Conservation (phyloP, 768 basidiomycete genomes). For the Panaeolus cyanescens region DNA sequence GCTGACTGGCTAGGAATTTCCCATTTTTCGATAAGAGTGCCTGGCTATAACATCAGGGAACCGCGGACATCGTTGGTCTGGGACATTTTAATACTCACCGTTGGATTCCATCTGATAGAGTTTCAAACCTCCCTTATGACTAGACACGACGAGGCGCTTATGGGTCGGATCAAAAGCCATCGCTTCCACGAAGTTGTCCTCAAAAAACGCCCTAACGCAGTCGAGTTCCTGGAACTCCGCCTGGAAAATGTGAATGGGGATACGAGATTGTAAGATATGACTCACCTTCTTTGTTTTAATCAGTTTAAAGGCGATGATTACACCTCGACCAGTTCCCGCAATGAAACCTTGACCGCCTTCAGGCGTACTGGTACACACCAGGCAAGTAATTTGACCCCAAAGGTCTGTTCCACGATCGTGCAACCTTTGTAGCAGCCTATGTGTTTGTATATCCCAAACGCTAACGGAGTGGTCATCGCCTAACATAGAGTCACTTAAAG, state of each 20-base stretch:
- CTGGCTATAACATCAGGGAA: too few relatives aligned
- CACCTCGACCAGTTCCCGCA: not conserved
- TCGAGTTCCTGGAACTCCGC: not conserved
- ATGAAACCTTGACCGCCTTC: not conserved
- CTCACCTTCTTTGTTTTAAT: not conserved
- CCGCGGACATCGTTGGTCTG: too few relatives aligned
- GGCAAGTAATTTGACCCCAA: not conserved
- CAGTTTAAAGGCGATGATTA: not conserved
- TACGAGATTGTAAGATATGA: too few relatives aligned
- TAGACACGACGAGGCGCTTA: not conserved
- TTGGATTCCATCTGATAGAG: not conserved
- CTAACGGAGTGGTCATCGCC: not conserved
- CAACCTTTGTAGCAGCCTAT: not conserved
- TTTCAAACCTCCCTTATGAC: constrained; percentile 1
- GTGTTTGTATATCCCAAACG: not conserved
- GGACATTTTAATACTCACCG: too few relatives aligned
- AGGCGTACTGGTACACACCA: not conserved
- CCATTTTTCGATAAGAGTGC: not conserved
- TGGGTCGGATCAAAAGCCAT: not conserved
- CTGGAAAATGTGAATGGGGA: not conserved
- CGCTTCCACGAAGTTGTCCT: not conserved
- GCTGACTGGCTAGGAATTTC: not conserved
- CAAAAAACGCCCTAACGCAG: not conserved
- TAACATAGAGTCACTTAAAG: too few relatives aligned
- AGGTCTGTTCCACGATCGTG: not conserved